A percentile compares a stretch with the other conserved stretches of the same genome.
These are phyloP conservation scores for Colletotrichum spinosum DNA, from an alignment of 2,329 filamentous ascomycete genomes.

Conservation along the genomic window DNA sequence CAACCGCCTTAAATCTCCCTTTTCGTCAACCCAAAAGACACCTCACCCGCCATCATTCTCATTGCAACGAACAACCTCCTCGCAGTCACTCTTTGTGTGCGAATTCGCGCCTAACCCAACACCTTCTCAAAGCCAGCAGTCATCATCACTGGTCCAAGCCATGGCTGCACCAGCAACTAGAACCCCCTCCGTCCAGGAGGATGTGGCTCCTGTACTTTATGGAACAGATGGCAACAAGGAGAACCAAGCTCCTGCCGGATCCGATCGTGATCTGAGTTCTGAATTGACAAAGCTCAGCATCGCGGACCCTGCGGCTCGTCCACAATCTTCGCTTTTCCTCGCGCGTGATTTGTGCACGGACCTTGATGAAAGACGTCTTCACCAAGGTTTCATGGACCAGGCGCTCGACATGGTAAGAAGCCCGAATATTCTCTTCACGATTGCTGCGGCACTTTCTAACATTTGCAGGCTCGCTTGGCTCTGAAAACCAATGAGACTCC, in stretches of 20 bases:
- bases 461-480: constrained; percentile 80
- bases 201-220: background rate
- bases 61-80: background rate
- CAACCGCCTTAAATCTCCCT: constrained; percentile 32
- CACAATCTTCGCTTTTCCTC: constrained; percentile 19
- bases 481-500: constrained; percentile 91
- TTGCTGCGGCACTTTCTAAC: background rate
- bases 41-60: background rate
- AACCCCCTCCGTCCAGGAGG: background rate
- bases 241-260: constrained; percentile 41
- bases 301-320: constrained; percentile 16
- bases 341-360: constrained; percentile 4
- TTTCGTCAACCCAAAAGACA: constrained; percentile 20
- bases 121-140: too few relatives aligned
- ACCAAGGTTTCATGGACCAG: constrained; percentile 80
- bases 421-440: constrained; percentile 16
- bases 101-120: too few relatives aligned
- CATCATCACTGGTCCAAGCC: too few relatives aligned
- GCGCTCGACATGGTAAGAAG: constrained; percentile 84
- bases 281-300: constrained; percentile 40
- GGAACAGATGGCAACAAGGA: constrained; percentile 42
- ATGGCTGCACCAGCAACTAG: constrained; percentile 38
- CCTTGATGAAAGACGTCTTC: constrained; percentile 52
- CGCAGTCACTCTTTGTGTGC: background rate
- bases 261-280: constrained; percentile 5